Evolutionary conservation across 1,284 basidiomycete species (phyloP), one percentile per base, ranked within the genome.

Genomic region (Sporisorium iseilematis-ciliati): DNA sequence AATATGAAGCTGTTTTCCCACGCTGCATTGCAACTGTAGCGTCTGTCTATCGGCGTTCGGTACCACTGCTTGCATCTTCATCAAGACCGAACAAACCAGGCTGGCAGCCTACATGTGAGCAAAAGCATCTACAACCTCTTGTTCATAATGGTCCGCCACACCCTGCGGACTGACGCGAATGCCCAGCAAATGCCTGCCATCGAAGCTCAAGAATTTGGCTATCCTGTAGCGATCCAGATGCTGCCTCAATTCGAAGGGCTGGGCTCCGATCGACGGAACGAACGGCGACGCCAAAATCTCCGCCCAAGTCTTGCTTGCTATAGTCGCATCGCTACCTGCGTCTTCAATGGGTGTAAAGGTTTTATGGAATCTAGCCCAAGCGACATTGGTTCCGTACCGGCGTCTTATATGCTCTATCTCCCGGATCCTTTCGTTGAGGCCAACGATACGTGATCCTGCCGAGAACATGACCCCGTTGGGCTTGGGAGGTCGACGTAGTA

Each of bases 131-230:
- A 45, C 25, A 3, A 59, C 5, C 23, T 50, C 45, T n/a, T 38
- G 16, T 31, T 65, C 57, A 11, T 50, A 46, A 38, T 65, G 64
- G 10, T 57, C 16, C 2, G 64, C 57, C 4, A 65, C 20, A 2
- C 64, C 64, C 11, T 40, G 21, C 0, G 35, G 52, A 29, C 45
- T 40, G 8, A 65, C 20, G 4, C 52, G 29, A n/a, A 65, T 46
- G 0, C 64, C 57, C 21, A 65, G 11, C 25, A 45, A 20, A 21
- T 35, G 33, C 12, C 10, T 59, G 3, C 64, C 57, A 41, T 65
- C 64, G n/a, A 54, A 10, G 35, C 64, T 65, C 64, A 33, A 21
- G 49, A 65, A 59, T 23, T 59, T 65, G 4, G 46, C 64, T 46
- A 59, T 45, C 41, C 64, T 40, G 20, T 50, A 4, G 1, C 18